Base-by-base conservation (phyloP, 768 basidiomycete genomes). In the Mycena rebaudengoi region DNA sequence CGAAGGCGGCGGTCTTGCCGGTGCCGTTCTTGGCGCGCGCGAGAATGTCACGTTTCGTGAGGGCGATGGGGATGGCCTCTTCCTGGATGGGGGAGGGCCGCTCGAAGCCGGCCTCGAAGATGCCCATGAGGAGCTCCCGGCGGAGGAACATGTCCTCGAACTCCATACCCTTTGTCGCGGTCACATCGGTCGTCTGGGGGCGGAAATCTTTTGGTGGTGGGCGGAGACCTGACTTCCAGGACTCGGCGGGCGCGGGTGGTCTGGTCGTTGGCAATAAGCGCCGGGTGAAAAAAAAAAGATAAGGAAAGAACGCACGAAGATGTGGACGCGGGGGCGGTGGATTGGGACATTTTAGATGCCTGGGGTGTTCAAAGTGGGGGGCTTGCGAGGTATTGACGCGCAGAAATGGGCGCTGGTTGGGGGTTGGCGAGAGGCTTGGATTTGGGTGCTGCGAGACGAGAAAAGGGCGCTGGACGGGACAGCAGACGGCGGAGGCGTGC, bases 41-140 rank as follows among this genome's bases (percentile, higher is more conserved):
- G 69, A 97, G 92, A 75, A 99, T 79, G 81, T 99, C 97, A 74
- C 97, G 91, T 71, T 91, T 92, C 58, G 92, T 89, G 73, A 99
- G 89, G 37, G 96, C 96, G 70, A 95, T 88, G 57, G 97, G 97
- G 71, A 98, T 98, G 54, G 97, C 94, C 82, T 98, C 94, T 87
- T 99, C 97, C 84, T 99, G 97, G 79, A 99, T 98, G 65, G 97
- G 97, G 25, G 95, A 97, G 41, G 97, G 97, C 70, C 85, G 90
- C 80, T 99, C 97, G 75, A 96, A 97, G 60, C 97, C 97, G 69
- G 96, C 98, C 80, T 98, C 96, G 71, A 96, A 99, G 77, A 99
- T 98, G 72, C 97, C 97, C 97, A 99, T 99, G 76, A 99, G 88
- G 64, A 99, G 89, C 80, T 99, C 97, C 69, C 97, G 88, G 58